phyloP scores from a whole-genome alignment of 257 asterid species.

The Agastache rugosa region DNA sequence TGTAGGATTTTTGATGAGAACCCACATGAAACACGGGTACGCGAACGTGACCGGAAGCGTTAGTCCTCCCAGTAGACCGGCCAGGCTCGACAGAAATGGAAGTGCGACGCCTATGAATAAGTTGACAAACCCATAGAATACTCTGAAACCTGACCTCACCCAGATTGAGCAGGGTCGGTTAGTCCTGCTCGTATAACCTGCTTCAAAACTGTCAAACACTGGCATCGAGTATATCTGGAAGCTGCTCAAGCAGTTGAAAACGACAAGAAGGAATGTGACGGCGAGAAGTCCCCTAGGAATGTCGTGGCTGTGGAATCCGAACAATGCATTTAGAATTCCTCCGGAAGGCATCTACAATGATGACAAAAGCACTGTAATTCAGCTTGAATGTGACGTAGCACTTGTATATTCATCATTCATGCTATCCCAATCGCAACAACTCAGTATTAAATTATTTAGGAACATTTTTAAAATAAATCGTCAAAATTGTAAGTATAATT shows the following conservation, averaged over 20 bases:
- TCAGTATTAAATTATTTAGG: not conserved
- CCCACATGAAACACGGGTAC: conserved; percentile 99
- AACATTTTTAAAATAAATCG: no score
- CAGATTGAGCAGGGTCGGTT: conserved; percentile 93
- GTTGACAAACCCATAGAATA: conserved; percentile 78
- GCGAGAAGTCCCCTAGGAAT: conserved; percentile 85
- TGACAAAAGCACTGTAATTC: not conserved
- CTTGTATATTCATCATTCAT: not conserved
- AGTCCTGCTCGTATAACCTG: conserved; percentile 87
- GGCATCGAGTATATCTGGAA: conserved; percentile 99
- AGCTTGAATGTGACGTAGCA: not conserved
- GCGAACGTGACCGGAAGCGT: conserved; percentile 99
- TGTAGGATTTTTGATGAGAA: conserved; percentile 75
- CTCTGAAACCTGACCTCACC: conserved; percentile 97
- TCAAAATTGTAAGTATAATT: no score
- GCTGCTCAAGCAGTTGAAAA: conserved; percentile 98
- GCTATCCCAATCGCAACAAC: no score
- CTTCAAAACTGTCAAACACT: conserved; percentile 93
- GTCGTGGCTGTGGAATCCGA: conserved; percentile 80
- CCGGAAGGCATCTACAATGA: conserved; percentile 86
- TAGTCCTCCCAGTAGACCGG: conserved; percentile 92
- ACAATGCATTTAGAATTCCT: conserved; percentile 82
- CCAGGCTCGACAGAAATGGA: conserved; percentile 93
- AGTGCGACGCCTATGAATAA: conserved; percentile 92
- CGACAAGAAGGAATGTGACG: conserved; percentile 84